Base-by-base conservation (phyloP, 2,329 filamentous ascomycete species). In the Drechslerella stenobrocha region DNA sequence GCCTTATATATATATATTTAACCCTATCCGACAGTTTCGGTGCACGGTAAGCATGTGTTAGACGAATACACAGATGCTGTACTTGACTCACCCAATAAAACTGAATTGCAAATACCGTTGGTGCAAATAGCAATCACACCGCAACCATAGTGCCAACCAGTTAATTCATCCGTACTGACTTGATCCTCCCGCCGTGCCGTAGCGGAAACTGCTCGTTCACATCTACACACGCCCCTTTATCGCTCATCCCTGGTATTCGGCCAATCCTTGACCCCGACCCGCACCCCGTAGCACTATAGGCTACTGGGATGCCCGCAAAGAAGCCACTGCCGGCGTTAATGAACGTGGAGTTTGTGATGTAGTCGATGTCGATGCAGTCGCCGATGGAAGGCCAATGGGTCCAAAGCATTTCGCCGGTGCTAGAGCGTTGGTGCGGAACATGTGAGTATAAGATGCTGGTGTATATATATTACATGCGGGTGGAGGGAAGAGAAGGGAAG, bases 321-420 rank as follows among this genome's bases (percentile, higher is more conserved):
- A 50, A 67, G 8, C 63, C 63, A 2, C 34, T 44, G 8, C 55
- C 63, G 1, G 63, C 42, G 23, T 67, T 60, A 23, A 67, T 55
- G 34, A 34, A 67, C 1, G 47, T 15, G 2, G 63, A 67, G 15
- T 56, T 26, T 6, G 63, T 67, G 23, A 7, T 22, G 45, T 60
- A 67, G 55, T 67, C 63, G 9, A 67, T 42, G 9, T 67, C 50
- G 30, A 67, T 56, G 50, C 63, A 60, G 37, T 67, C 63, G 1
- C 48, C 45, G 20, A 67, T 50, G 20, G 55, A 60, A 2, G 63
- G 63, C 63, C 63, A 60, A 28, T 67, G 63, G 6, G 63, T 67
- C 28, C 55, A 67, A 9, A 60, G 45, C 50, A 67, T 55, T 15
- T 55, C 26, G 4, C 63, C 63, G 6, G 63, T 60, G 15, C 63